Conservation (phyloP, 306 rosid genomes). For the Rubus parviflorus region DNA sequence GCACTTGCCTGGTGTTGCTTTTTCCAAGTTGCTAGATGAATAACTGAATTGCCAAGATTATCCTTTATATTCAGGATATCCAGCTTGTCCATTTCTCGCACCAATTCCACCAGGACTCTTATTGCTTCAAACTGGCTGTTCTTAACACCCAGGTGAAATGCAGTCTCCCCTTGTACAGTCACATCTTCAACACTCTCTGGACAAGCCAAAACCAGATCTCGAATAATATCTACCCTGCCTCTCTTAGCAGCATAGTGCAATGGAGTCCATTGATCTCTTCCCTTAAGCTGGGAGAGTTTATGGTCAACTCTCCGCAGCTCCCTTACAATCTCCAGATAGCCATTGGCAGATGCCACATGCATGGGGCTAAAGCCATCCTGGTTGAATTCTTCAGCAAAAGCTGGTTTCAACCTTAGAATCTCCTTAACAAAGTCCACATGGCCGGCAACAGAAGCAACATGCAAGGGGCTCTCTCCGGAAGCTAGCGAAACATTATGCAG, state of each 20-base stretch:
- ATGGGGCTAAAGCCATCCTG: constrained; percentile 26
- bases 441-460: constrained; percentile 15
- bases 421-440: constrained; percentile 17
- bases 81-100: constrained; percentile 14
- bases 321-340: constrained; percentile 27
- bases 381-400: constrained; percentile 13
- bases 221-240: constrained; percentile 25
- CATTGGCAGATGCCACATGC: constrained; percentile 32
- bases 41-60: constrained; percentile 26
- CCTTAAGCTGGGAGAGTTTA: constrained; percentile 8
- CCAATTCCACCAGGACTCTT: neutral
- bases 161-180: constrained; percentile 18
- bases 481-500: constrained; percentile 1
- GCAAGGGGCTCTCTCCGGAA: constrained; percentile 14
- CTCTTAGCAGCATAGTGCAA: constrained; percentile 32
- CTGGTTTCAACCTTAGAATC: constrained; percentile 14
- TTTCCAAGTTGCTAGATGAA: constrained; percentile 33
- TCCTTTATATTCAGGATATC: constrained; percentile 19
- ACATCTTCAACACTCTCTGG: constrained; percentile 30
- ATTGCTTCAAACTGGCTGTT: constrained; percentile 23
- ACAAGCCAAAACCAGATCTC: constrained; percentile 26
- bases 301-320: constrained; percentile 13
- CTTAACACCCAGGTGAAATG: constrained; percentile 30
- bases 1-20: constrained; percentile 27
- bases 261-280: constrained; percentile 26